phyloP scores from a whole-genome alignment of 352 stramenopile genomes.

The Blastocystis sp. region DNA sequence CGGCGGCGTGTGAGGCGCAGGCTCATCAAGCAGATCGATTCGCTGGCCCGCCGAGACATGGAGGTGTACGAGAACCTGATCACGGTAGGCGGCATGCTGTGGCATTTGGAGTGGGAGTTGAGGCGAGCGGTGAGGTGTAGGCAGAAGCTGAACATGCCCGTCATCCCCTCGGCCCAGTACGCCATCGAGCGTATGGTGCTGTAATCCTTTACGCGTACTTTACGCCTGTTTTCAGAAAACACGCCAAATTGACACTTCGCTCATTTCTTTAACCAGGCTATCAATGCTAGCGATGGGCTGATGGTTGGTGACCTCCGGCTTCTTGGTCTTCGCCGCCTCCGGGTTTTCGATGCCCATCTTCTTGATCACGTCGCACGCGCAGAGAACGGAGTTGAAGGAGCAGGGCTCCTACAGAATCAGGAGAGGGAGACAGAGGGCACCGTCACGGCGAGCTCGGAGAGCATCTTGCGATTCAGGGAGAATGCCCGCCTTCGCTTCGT shows the following conservation, averaged over 20 bases:
- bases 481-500: constrained; percentile 57
- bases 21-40: not conserved
- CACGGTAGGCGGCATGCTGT: constrained; percentile 8
- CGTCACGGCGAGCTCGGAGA: constrained; percentile 62
- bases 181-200: constrained; percentile 31
- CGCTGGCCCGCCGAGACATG: not conserved
- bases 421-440: not conserved
- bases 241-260: constrained; percentile 33
- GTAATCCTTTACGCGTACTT: constrained; percentile 44
- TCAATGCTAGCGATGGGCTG: not conserved
- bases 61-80: constrained; percentile 37
- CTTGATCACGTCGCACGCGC: constrained; percentile 46
- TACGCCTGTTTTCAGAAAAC: not conserved
- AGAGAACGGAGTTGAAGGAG: constrained; percentile 60
- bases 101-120: constrained; percentile 29
- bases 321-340: not conserved
- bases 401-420: constrained; percentile 37
- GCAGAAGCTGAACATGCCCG: constrained; percentile 12
- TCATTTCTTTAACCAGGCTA: constrained; percentile 39
- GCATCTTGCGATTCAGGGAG: constrained; percentile 65
- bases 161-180: not conserved
- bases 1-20: not conserved
- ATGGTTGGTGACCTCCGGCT: constrained; percentile 1
- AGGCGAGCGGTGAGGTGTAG: not conserved
- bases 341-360: constrained; percentile 28